Evolutionary conservation across 2,329 filamentous ascomycete species (phyloP).

Genomic region (Fonsecaea nubica): DNA sequence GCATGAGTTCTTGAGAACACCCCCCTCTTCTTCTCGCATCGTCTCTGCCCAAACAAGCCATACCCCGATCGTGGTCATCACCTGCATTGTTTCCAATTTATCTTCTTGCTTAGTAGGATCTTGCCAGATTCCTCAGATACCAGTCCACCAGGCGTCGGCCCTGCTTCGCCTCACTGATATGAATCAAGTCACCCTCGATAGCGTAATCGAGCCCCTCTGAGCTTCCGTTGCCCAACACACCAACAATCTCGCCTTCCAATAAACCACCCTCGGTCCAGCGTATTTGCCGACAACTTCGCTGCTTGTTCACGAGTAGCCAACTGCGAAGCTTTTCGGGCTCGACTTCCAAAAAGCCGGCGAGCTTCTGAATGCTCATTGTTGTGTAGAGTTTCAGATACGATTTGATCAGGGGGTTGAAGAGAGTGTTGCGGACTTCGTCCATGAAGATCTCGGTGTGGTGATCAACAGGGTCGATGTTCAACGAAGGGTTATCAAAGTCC

Average conservation of each 20-base stretch:
- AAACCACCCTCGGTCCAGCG: slow-evolving; percentile 91
- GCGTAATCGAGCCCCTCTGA: slow-evolving; percentile 85
- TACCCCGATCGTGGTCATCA: no score
- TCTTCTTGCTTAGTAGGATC: slow-evolving; percentile 74
- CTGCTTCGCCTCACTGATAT: slow-evolving; percentile 98
- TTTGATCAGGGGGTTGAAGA: slow-evolving; percentile 94
- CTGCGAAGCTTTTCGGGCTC: slow-evolving; percentile 94
- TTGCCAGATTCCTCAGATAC: slow-evolving; percentile 96
- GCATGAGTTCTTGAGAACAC: no score
- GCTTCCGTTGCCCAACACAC: slow-evolving; percentile 68
- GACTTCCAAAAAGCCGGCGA: slow-evolving; percentile 95
- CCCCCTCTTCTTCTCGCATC: no score
- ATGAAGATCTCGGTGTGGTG: slow-evolving; percentile 98
- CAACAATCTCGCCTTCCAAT: slow-evolving; percentile 85
- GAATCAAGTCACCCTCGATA: slow-evolving; percentile 94
- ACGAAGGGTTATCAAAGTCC: slow-evolving; percentile 94
- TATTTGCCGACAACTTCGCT: slow-evolving; percentile 87
- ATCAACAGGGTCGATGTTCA: slow-evolving; percentile 96
- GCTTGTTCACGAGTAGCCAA: slow-evolving; percentile 97
- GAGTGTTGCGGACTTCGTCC: slow-evolving; percentile 99
- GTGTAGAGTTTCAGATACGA: slow-evolving; percentile 99
- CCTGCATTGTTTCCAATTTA: not conserved
- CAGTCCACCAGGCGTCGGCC: slow-evolving; percentile 96
- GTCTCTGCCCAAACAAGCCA: no score
- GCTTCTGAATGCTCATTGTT: slow-evolving; percentile 98